Conservation (phyloP, 2,329 filamentous ascomycete genomes). For the Pyrenophora teres region DNA sequence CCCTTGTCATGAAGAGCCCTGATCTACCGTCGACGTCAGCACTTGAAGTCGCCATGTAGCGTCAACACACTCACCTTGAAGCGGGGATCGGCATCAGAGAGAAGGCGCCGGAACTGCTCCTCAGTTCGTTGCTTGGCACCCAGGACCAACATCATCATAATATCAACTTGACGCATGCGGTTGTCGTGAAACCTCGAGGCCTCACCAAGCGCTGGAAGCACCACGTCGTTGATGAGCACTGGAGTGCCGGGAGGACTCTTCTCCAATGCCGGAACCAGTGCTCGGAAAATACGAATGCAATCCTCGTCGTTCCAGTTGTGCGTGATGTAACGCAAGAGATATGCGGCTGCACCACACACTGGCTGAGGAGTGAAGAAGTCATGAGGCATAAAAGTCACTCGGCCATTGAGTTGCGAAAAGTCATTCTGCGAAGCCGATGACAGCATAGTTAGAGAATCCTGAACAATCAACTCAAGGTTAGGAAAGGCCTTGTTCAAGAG, state of each 20-base stretch:
- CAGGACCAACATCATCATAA: conserved; percentile 35
- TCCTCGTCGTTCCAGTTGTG: conserved; percentile 51
- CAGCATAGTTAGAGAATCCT: conserved; percentile 24
- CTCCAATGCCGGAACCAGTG: conserved; percentile 43
- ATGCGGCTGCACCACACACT: conserved; percentile 36
- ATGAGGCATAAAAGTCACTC: conserved; percentile 28
- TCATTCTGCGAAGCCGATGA: conserved; percentile 13
- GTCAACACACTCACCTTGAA: conserved; percentile 11
- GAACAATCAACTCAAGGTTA: conserved; percentile 22
- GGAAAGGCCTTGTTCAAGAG: conserved; percentile 12
- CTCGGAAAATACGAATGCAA: conserved; percentile 42
- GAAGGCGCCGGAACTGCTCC: conserved; percentile 18
- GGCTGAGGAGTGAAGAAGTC: conserved; percentile 31
- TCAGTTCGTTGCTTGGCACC: conserved; percentile 30
- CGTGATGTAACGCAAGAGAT: conserved; percentile 48
- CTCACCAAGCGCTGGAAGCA: conserved; percentile 32
- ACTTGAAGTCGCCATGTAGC: no score
- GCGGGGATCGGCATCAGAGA: conserved; percentile 18
- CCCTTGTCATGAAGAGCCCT: conserved; percentile 20
- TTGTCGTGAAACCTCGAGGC: conserved; percentile 28
- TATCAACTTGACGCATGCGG: conserved; percentile 36
- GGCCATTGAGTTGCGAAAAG: conserved; percentile 17
- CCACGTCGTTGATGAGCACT: conserved; percentile 43
- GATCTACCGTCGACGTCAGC: conserved; percentile 12
- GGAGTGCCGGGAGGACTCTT: conserved; percentile 28